phyloP scores from a whole-genome alignment of 768 basidiomycete genomes.

The Mycena haematopus region DNA sequence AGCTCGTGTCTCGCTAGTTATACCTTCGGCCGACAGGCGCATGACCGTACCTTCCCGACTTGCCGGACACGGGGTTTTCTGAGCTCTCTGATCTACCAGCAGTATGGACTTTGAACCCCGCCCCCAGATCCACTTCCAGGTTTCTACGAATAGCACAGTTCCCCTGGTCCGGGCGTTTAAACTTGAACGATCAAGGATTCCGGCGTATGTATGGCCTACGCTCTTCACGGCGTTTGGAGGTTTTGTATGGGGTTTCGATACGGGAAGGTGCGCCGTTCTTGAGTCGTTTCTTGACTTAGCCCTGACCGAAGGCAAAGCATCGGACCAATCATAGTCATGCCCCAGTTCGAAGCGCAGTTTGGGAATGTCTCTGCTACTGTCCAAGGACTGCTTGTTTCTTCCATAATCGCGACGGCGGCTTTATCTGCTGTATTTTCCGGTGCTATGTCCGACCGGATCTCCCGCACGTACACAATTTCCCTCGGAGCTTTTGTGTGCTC shows the following conservation, averaged over 20 bases:
- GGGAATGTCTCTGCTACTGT: slow-evolving; percentile 42
- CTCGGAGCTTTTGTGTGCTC: slow-evolving; percentile 49
- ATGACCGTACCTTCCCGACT: no score
- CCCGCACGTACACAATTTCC: slow-evolving; percentile 52
- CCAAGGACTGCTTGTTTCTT: slow-evolving; percentile 52
- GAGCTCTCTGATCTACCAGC: no score
- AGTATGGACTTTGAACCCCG: slow-evolving; percentile 23
- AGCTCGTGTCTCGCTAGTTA: no score
- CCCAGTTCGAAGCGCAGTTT: slow-evolving; percentile 47
- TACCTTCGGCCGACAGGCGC: no score
- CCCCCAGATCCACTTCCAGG: slow-evolving; percentile 19
- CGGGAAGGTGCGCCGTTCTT: no score
- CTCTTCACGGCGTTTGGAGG: slow-evolving; percentile 41
- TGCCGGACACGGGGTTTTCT: no score
- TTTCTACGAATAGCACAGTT: slow-evolving; percentile 8
- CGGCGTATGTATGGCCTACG: slow-evolving; percentile 37
- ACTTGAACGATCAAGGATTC: slow-evolving; percentile 16
- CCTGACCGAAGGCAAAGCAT: slow-evolving; percentile 34
- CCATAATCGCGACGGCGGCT: slow-evolving; percentile 49
- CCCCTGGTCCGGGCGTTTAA: slow-evolving; percentile 19
- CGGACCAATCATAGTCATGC: slow-evolving; percentile 55
- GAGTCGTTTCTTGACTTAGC: no score
- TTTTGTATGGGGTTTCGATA: slow-evolving; percentile 44
- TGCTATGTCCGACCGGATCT: slow-evolving; percentile 51
- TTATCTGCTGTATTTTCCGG: slow-evolving; percentile 49